Evolutionary conservation across 2,329 filamentous ascomycete genomes (phyloP).

Genomic region (Fusarium vanettenii): DNA sequence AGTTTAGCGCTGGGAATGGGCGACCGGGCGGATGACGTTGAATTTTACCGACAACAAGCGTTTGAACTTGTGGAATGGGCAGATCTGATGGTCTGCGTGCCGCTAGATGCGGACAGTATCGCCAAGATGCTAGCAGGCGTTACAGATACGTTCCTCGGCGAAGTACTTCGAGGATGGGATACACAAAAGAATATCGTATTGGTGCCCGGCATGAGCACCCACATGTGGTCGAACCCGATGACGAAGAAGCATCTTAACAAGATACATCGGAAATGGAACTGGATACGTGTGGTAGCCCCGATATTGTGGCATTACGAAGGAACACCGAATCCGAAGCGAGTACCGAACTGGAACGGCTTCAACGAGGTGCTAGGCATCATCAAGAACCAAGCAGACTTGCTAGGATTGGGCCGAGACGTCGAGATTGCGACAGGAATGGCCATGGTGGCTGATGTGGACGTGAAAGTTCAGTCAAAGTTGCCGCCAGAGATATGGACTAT

Average conservation of each 20-base stretch:
- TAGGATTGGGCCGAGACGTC: conserved; percentile 79
- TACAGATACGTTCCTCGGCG: conserved; percentile 82
- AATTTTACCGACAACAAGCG: conserved; percentile 63
- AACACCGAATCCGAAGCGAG: conserved; percentile 60
- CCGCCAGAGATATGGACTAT: conserved; percentile 92
- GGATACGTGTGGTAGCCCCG: conserved; percentile 84
- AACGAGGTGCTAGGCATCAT: conserved; percentile 80
- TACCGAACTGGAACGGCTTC: conserved; percentile 72
- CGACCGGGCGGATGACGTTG: conserved; percentile 59
- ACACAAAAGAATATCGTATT: conserved; percentile 86
- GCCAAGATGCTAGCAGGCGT: conserved; percentile 90
- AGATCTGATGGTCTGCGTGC: conserved; percentile 84
- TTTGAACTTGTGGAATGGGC: conserved; percentile 86
- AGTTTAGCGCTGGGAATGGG: conserved; percentile 49
- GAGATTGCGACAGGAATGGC: conserved; percentile 61
- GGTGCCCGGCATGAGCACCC: conserved; percentile 87
- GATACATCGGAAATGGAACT: conserved; percentile 85
- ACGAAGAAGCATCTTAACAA: conserved; percentile 90
- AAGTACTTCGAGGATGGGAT: conserved; percentile 88
- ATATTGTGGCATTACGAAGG: conserved; percentile 84
- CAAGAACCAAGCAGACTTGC: conserved; percentile 80
- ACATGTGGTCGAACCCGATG: conserved; percentile 91
- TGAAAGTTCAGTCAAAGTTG: conserved; percentile 60
- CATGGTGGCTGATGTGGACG: conserved; percentile 48
- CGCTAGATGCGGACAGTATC: conserved; percentile 85